A percentile compares a stretch with the other conserved stretches of the same genome.
Conservation (phyloP, 768 basidiomycete species). For the Tephrocybe sp. region DNA sequence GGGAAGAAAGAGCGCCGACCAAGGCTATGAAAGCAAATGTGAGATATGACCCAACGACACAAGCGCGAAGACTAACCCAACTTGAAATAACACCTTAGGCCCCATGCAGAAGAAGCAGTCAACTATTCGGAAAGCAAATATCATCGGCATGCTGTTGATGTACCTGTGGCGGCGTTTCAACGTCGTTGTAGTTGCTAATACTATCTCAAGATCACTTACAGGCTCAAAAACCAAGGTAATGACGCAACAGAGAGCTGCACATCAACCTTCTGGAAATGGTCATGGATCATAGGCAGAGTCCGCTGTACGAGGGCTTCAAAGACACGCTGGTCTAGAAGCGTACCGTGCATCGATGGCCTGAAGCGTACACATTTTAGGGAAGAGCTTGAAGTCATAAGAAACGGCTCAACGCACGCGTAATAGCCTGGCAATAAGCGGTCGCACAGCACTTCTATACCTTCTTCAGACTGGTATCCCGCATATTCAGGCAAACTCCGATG, state of each 20-base stretch:
- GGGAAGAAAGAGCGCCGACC: constrained; percentile 36
- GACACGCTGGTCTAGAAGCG: constrained; percentile 95
- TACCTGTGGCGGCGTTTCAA: constrained; percentile 42
- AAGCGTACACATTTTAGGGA: background rate
- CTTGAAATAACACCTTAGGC: constrained; percentile 97
- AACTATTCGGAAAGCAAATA: constrained; percentile 96
- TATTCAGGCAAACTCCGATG: constrained; percentile 96
- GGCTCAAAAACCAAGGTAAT: constrained; percentile 95
- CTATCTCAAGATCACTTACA: constrained; percentile 50
- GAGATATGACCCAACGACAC: constrained; percentile 11
- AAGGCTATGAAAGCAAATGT: constrained; percentile 36
- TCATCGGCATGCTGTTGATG: constrained; percentile 94
- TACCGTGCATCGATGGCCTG: constrained; percentile 98
- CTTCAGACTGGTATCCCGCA: constrained; percentile 88
- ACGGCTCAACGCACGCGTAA: constrained; percentile 66
- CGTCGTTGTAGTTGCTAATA: background rate
- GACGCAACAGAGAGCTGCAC: constrained; percentile 97
- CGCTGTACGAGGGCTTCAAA: constrained; percentile 91
- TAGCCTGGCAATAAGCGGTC: constrained; percentile 96
- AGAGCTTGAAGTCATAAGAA: background rate
- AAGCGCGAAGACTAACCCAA: constrained; percentile 62
- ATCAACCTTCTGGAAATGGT: constrained; percentile 87
- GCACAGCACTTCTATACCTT: constrained; percentile 91
- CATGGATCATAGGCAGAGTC: constrained; percentile 89
- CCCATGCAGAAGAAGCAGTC: constrained; percentile 99